Conservation (phyloP, 768 basidiomycete genomes). For the Tephrocybe sp. region DNA sequence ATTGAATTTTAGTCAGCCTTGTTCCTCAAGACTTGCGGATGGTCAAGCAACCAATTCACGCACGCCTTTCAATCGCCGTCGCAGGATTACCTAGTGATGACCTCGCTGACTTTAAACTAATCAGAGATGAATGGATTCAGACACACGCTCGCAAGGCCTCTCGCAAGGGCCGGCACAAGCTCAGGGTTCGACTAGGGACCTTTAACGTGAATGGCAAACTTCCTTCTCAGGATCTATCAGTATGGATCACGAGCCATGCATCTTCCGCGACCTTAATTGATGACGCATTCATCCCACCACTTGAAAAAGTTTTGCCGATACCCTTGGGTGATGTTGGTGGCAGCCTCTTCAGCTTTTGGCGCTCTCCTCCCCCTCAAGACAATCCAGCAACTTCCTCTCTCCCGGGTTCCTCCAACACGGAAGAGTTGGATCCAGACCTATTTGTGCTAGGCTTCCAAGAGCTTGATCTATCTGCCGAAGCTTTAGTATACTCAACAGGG, state of each 20-base stretch:
- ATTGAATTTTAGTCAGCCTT: conserved; percentile 33
- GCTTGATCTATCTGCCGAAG: conserved; percentile 76
- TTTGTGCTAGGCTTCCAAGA: conserved; percentile 82
- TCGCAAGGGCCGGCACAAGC: conserved; percentile 27
- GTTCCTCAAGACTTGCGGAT: conserved; percentile 58
- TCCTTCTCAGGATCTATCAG: conserved; percentile 69
- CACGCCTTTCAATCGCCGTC: conserved; percentile 55
- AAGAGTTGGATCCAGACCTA: conserved; percentile 56
- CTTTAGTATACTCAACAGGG: conserved; percentile 68
- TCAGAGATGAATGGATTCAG: conserved; percentile 69
- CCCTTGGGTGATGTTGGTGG: conserved; percentile 26
- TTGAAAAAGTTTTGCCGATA: conserved; percentile 35
- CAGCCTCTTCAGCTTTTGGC: conserved; percentile 21
- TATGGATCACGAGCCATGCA: conserved; percentile 52
- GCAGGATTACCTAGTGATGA: conserved; percentile 71
- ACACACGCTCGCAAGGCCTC: conserved; percentile 37
- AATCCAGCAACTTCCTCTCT: background rate
- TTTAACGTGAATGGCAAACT: conserved; percentile 85
- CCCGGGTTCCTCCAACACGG: no score
- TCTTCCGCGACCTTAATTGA: conserved; percentile 4
- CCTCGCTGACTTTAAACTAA: conserved; percentile 48
- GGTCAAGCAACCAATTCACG: conserved; percentile 44
- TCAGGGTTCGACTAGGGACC: conserved; percentile 67
- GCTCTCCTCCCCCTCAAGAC: background rate
- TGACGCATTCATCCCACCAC: conserved; percentile 29